A percentile compares a stretch with the other conserved stretches of the same genome.
These are phyloP conservation scores for Fusarium phyllophilum DNA, from an alignment of 2,329 filamentous ascomycete genomes.

Conservation along the genomic window DNA sequence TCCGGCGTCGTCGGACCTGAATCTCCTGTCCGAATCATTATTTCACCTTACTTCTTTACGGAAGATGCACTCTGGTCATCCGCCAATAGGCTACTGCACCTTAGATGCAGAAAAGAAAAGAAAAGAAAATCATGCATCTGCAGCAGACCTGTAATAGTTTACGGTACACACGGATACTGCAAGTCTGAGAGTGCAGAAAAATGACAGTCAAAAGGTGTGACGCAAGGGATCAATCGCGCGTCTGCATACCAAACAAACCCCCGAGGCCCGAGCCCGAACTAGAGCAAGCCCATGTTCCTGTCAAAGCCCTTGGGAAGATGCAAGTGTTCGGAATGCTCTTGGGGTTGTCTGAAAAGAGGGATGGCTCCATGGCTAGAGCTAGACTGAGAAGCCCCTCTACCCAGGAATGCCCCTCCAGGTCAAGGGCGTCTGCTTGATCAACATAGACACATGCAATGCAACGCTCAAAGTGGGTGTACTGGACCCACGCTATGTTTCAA, in stretches of 20 bases:
- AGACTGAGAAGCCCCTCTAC: constrained; percentile 37
- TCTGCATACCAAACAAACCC: constrained; percentile 41
- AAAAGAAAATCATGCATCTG: constrained; percentile 12
- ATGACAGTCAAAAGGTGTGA: constrained; percentile 20
- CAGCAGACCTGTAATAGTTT: constrained; percentile 2
- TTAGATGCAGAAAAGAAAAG: constrained; percentile 20
- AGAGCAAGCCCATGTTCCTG: constrained; percentile 27
- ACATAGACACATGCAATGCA: constrained; percentile 33
- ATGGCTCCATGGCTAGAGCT: constrained; percentile 26
- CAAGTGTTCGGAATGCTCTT: constrained; percentile 35
- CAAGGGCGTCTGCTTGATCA: constrained; percentile 39
- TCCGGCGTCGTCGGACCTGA: neutral
- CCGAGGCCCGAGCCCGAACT: constrained; percentile 27
- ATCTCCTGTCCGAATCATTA: constrained; percentile 13
- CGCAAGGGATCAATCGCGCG: constrained; percentile 38
- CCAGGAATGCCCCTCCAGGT: constrained; percentile 45
- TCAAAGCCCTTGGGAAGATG: constrained; percentile 27
- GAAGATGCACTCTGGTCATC: constrained; percentile 4
- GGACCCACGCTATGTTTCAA: constrained; percentile 44
- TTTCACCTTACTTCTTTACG: constrained; percentile 31
- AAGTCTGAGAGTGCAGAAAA: constrained; percentile 10
- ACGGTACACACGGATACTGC: neutral
- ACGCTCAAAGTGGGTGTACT: constrained; percentile 31
- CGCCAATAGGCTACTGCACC: constrained; percentile 14
- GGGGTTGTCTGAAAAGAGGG: constrained; percentile 35